phyloP scores from a whole-genome alignment of 2,329 filamentous ascomycete genomes.

The Curvularia lunata region DNA sequence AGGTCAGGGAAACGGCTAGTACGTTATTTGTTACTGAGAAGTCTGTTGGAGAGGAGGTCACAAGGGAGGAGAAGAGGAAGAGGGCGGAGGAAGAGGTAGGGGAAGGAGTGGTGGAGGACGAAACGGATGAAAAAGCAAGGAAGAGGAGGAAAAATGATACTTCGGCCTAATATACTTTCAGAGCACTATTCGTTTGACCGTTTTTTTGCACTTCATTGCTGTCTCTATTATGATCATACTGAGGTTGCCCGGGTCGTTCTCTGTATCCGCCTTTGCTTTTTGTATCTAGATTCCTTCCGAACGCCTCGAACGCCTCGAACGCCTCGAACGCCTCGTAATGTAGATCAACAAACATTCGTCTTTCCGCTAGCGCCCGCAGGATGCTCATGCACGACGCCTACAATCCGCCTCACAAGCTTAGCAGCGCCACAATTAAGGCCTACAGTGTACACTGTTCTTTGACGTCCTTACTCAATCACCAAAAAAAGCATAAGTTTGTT shows the following conservation, averaged over 20 bases:
- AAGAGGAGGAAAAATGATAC: constrained; percentile 8
- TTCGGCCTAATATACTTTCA: neutral
- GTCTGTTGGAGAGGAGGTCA: constrained; percentile 9
- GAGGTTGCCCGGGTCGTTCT: neutral
- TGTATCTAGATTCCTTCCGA: too few relatives aligned
- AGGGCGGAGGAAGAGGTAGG: constrained; percentile 8
- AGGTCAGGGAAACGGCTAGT: constrained; percentile 9
- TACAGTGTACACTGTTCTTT: neutral
- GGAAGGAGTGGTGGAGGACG: neutral
- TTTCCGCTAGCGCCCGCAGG: neutral
- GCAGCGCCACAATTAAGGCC: neutral
- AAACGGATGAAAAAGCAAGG: neutral
- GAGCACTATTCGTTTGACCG: neutral
- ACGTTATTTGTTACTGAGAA: constrained; percentile 13
- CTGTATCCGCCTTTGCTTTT: neutral
- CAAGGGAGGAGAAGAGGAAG: constrained; percentile 10
- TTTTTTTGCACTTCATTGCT: neutral
- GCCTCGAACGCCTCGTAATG: too few relatives aligned
- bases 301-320: too few relatives aligned
- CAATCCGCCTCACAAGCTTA: neutral
- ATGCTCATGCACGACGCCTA: neutral
- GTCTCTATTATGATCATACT: neutral
- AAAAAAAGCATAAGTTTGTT: neutral
- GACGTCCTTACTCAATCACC: neutral
- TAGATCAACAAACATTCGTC: too few relatives aligned